Conservation (phyloP, 2,329 filamentous ascomycete genomes). For the Alternaria atra region DNA sequence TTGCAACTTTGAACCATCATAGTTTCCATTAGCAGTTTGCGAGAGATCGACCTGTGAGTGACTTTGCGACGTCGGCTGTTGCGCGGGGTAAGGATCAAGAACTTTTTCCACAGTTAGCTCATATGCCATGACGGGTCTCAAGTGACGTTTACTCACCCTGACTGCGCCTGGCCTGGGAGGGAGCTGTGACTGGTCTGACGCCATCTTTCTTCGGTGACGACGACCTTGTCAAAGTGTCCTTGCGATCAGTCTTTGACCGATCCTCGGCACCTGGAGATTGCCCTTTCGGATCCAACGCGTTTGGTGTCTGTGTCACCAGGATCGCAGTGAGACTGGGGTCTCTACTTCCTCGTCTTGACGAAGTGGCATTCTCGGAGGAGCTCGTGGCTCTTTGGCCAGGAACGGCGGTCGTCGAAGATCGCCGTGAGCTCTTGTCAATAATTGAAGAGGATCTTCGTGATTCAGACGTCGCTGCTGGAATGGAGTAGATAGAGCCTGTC, state of each 20-base stretch:
- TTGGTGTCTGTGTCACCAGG: conserved; percentile 50
- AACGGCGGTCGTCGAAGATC: conserved; percentile 41
- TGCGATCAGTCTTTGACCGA: conserved; percentile 36
- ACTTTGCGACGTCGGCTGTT: conserved; percentile 42
- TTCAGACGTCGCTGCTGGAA: conserved; percentile 17
- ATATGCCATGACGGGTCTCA: conserved; percentile 21
- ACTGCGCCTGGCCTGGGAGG: conserved; percentile 44
- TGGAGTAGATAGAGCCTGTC: conserved; percentile 34
- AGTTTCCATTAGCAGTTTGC: conserved; percentile 43
- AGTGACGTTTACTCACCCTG: conserved; percentile 42
- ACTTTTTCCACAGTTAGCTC: conserved; percentile 27
- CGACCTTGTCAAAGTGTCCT: conserved; percentile 41
- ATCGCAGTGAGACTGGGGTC: conserved; percentile 53
- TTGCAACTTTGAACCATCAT: conserved; percentile 42
- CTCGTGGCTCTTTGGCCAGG: conserved; percentile 24
- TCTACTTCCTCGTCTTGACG: conserved; percentile 49
- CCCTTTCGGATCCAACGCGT: conserved; percentile 38
- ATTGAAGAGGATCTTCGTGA: conserved; percentile 45
- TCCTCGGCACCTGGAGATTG: conserved; percentile 20
- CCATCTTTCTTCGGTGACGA: conserved; percentile 37
- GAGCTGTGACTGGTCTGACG: conserved; percentile 47
- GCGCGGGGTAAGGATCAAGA: conserved; percentile 42
- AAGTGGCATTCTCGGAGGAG: conserved; percentile 46
- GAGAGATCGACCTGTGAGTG: conserved; percentile 48
- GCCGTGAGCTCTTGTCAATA: conserved; percentile 40